Base-by-base conservation (phyloP, 2,329 filamentous ascomycete genomes). In the Albifimbria verrucaria region DNA sequence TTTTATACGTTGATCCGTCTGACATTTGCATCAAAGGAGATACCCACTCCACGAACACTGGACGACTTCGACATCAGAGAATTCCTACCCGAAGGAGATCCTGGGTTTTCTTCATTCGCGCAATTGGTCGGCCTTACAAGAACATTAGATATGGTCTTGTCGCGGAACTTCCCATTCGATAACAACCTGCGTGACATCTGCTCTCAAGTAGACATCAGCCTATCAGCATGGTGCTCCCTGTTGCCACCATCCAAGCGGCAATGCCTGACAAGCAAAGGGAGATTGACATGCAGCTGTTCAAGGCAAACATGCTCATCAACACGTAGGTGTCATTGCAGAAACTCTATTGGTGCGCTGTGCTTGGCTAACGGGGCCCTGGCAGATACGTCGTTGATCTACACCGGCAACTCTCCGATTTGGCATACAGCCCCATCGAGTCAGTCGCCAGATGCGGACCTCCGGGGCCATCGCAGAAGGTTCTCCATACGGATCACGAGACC, bases 51-150 rank as follows among this genome's bases (percentile, higher is more conserved):
- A 2, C 76, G 78, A 50, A 85, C 80, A 18, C 74, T 92, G n/a
- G 77, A 83, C 49, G 85, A 91, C 51, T 90, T 91, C 62, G 88
- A 92, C 56, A 82, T 87, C 51, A 73, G 76, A 52, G 77, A 88
- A 21, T 90, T 92, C 60, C 78, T 79, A 1, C 4, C 11, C 12
- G 82, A 85, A 26, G 82, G 86, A 45, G 78, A 84, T 6, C 77
- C 80, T 39, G 74, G 77, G 23, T 93, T 90, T 66, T 91, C 89
- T 0, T 92, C 89, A 1, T 91, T 87, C 63, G 79, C 87, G 11
- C 93, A 92, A 66, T 84, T 88, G 4, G 85, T 94, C 51, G 88
- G 91, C 50, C 87, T 89, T 0, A 80, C 88, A 17, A 81, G 88
- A 1, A 89, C 91, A 55, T 74, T 93, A 0, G 88, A 86, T 17